Evolutionary conservation across 441 rosid genomes (phyloP), one percentile per base, ranked within the genome.

Genomic region (Croton setiger): DNA sequence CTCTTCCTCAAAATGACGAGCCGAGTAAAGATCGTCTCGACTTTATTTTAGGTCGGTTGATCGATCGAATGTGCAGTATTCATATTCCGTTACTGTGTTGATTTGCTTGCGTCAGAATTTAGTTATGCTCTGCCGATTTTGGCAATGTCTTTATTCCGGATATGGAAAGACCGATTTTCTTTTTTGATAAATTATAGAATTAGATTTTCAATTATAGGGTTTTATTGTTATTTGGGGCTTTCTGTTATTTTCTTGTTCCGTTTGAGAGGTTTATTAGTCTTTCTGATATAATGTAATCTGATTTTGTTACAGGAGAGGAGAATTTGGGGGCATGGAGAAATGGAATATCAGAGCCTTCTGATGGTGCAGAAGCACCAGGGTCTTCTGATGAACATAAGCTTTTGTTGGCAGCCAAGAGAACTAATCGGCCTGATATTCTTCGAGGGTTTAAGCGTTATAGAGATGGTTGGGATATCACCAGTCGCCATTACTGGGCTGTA

Each of bases 401-500:
- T 51, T 72, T 90, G 61, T 77, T 94, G 74, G 98, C 98, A 0
- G 87, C 89, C 27, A 74, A 77, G 59, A 88, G 98, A 83, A 94
- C 99, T 3, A 71, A 82, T 70, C 84, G 99, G 70, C 98, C 98
- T 0, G 98, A 92, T 66, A 80, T 94, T 72, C 96, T 94, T 67
- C 76, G 63, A 0, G 78, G 87, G 51, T 92, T 92, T 64, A 84
- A 71, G 85, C 86, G 59, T 58, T 92, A 94, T 70, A 83, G 0
- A 13, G 96, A 85, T 4, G 99, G 99, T 62, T 94, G 99, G 98
- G 81, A 90, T 73, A 83, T 92, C 73, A 77, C 97, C 14, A 85
- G 82, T 76, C 83, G 70, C 72, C 98, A 94, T 77, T 94, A 94
- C 76, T 94, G 98, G 98, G 96, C 91, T 56, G 97, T 95, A 76